phyloP scores from a whole-genome alignment of 345 rosid species.

The Eutrema heterophyllum region DNA sequence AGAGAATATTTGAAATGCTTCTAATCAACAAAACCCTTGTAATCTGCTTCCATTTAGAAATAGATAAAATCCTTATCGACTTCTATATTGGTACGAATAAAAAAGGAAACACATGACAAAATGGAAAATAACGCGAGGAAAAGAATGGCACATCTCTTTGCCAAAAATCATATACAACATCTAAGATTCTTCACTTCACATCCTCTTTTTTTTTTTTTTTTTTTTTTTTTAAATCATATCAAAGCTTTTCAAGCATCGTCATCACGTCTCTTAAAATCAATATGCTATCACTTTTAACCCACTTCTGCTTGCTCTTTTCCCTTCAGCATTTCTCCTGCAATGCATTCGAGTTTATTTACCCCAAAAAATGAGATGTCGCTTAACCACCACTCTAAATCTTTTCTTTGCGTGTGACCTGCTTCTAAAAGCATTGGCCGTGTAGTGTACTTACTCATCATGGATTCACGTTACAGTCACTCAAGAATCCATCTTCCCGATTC shows the following conservation, averaged over 20 bases:
- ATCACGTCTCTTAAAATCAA: conserved; percentile 21
- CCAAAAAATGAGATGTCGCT: conserved; percentile 25
- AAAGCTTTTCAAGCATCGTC: conserved; percentile 17
- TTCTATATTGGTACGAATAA: conserved; percentile 3
- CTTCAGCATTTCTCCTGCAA: conserved; percentile 31
- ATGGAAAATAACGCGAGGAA: conserved; percentile 19
- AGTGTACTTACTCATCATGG: conserved; percentile 35
- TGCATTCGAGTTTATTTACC: conserved; percentile 36
- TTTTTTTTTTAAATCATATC: background rate
- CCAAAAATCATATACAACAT: conserved; percentile 36
- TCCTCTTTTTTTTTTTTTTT: background rate
- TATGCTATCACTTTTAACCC: conserved; percentile 10
- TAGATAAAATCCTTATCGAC: background rate
- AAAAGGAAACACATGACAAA: conserved; percentile 8
- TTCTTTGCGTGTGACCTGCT: conserved; percentile 18
- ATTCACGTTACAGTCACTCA: conserved; percentile 84
- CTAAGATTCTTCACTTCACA: conserved; percentile 23
- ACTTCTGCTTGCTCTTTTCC: conserved; percentile 20
- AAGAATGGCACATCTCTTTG: conserved; percentile 31
- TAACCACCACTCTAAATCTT: conserved; percentile 16
- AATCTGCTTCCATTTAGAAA: background rate
- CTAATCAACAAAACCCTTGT: background rate
- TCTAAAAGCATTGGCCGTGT: conserved; percentile 17
- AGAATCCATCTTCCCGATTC: conserved; percentile 52
- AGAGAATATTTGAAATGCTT: background rate